Conservation (phyloP, 805 yeast genomes). For the Saccharomycopsis sp. region DNA sequence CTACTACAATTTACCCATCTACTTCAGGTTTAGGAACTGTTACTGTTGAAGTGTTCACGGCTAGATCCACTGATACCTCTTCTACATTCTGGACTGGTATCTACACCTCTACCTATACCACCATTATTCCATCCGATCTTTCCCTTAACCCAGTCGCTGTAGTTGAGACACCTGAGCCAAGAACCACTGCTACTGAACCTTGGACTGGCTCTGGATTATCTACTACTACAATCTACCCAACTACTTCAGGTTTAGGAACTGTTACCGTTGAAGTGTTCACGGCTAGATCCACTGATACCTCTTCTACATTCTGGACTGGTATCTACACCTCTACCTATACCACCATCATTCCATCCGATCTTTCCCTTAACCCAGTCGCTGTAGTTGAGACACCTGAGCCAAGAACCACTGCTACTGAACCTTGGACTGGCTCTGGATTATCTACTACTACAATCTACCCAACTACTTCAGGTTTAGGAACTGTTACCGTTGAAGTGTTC, state of each 20-base stretch:
- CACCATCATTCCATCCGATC: no score
- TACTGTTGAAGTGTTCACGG: neutral
- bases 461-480: no score
- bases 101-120: slow-evolving; percentile 1
- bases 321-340: slow-evolving; percentile 14
- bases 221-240: neutral
- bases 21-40: no score
- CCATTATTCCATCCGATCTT: neutral
- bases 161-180: slow-evolving; percentile 4
- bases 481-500: neutral
- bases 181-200: neutral
- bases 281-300: neutral
- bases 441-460: neutral
- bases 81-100: slow-evolving; percentile 9
- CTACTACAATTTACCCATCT: no score
- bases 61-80: slow-evolving; percentile 1
- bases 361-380: no score
- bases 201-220: slow-evolving; percentile 4
- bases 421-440: slow-evolving; percentile 2
- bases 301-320: slow-evolving; percentile 8
- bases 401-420: neutral
- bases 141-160: neutral
- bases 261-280: neutral
- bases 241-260: no score
- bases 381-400: no score